These are phyloP conservation scores for Mycena capillaripes DNA, from an alignment of 768 basidiomycete genomes.

Conservation along the genomic window DNA sequence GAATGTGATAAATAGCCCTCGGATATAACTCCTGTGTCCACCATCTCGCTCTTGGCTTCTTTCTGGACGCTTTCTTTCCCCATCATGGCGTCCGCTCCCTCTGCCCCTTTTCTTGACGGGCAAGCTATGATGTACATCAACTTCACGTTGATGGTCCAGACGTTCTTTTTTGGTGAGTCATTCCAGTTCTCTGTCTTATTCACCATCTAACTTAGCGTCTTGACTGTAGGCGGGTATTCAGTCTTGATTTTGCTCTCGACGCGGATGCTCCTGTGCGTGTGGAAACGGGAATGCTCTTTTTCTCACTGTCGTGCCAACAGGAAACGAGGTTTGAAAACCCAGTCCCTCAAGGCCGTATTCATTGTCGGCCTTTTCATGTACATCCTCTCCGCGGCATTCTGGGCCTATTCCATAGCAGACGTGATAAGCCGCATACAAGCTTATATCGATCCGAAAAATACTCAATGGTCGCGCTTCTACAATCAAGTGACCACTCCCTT, in stretches of 20 bases:
- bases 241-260: conserved; percentile 25
- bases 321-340: conserved; percentile 22
- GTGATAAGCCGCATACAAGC: conserved; percentile 12
- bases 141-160: conserved; percentile 25
- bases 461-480: neutral
- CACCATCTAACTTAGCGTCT: conserved; percentile 4
- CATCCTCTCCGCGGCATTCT: conserved; percentile 17
- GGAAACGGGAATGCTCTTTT: too few relatives aligned
- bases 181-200: neutral
- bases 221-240: conserved; percentile 25
- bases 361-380: conserved; percentile 27
- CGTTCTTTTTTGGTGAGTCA: conserved; percentile 29
- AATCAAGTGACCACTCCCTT: conserved; percentile 11
- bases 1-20: too few relatives aligned
- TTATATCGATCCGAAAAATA: conserved; percentile 20
- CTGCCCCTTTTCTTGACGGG: too few relatives aligned
- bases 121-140: conserved; percentile 18
- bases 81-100: too few relatives aligned
- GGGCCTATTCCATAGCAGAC: conserved; percentile 25
- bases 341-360: conserved; percentile 15
- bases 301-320: too few relatives aligned
- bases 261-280: conserved; percentile 24
- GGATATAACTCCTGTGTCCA: too few relatives aligned
- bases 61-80: too few relatives aligned
- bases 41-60: too few relatives aligned